These are phyloP conservation scores for Oldenlandia corymbosa DNA, from an alignment of 257 asterid genomes.

Conservation along the genomic window DNA sequence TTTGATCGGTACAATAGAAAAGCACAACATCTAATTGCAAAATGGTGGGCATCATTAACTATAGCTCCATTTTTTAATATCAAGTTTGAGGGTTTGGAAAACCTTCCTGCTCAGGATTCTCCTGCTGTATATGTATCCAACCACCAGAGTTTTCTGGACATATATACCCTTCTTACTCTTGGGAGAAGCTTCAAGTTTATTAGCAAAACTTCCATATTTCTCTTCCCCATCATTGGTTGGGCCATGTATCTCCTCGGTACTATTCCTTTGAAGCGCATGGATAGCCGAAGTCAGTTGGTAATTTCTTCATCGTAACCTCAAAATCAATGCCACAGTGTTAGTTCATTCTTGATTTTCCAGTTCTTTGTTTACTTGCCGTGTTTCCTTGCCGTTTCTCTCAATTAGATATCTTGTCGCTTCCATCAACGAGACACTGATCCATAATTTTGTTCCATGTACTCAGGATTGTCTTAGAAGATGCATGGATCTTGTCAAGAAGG, in stretches of 20 bases:
- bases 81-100: slow-evolving; percentile 74
- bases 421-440: slow-evolving; percentile 11
- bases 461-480: slow-evolving; percentile 91
- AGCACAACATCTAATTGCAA: slow-evolving; percentile 71
- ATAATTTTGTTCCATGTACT: slow-evolving; percentile 14
- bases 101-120: slow-evolving; percentile 62
- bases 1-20: slow-evolving; percentile 75
- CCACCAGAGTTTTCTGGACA: slow-evolving; percentile 96
- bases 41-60: slow-evolving; percentile 62
- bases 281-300: slow-evolving; percentile 92
- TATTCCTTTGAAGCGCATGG: slow-evolving; percentile 93
- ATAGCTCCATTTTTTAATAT: slow-evolving; percentile 70
- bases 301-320: slow-evolving; percentile 14
- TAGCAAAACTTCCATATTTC: slow-evolving; percentile 89
- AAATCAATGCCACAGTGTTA: neutral
- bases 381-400: neutral
- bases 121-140: slow-evolving; percentile 94
- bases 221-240: slow-evolving; percentile 92
- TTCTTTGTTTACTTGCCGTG: neutral
- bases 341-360: neutral
- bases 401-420: neutral
- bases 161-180: slow-evolving; percentile 79
- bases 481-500: slow-evolving; percentile 71
- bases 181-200: slow-evolving; percentile 91
- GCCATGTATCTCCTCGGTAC: slow-evolving; percentile 89